Percentiles rank a stretch among this genome's conserved stretches.
phyloP scores from a whole-genome alignment of 192 early-diverging fungal genomes.

The Coemansia sp. region DNA sequence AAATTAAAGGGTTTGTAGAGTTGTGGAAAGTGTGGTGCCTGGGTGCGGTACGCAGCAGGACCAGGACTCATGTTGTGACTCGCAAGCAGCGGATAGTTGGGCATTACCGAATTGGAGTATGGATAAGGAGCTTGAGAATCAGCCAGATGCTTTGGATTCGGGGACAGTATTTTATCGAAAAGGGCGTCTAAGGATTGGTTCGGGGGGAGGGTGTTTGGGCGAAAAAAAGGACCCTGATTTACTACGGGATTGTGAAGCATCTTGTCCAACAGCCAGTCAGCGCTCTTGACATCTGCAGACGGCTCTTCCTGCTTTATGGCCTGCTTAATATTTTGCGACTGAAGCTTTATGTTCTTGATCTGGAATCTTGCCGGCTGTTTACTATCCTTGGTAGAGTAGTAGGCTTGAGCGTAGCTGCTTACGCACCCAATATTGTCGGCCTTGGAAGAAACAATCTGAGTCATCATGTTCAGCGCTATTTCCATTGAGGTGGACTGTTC shows the following conservation, averaged over 20 bases:
- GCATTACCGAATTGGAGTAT: too few relatives aligned
- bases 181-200: neutral
- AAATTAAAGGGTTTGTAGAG: too few relatives aligned
- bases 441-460: slow-evolving; percentile 1
- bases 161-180: neutral
- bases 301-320: neutral
- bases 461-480: slow-evolving; percentile 2
- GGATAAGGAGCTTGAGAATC: neutral
- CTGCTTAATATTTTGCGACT: neutral
- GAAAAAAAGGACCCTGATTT: neutral
- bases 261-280: neutral
- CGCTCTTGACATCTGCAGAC: neutral
- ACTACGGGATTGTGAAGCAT: neutral
- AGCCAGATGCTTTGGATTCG: neutral
- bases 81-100: too few relatives aligned
- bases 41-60: too few relatives aligned
- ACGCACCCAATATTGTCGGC: neutral
- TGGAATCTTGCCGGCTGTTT: neutral
- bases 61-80: too few relatives aligned
- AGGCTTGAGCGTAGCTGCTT: neutral
- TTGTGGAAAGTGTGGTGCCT: too few relatives aligned
- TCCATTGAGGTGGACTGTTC: neutral
- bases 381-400: neutral
- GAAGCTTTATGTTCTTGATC: neutral
- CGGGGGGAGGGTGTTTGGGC: neutral